phyloP scores from a whole-genome alignment of 805 yeast genomes.

The Vanderwaltozyma yarrowii region DNA sequence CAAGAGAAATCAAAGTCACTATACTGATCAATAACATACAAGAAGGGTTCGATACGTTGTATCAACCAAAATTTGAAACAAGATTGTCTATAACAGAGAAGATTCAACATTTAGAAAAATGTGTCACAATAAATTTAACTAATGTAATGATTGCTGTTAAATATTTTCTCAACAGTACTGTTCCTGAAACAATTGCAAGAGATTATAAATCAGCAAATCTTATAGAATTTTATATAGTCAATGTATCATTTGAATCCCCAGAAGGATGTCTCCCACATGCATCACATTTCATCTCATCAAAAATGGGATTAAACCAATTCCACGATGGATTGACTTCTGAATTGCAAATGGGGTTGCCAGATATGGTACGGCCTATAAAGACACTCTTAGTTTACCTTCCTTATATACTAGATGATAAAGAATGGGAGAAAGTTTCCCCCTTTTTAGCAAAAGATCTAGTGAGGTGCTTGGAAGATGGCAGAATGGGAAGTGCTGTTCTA shows the following conservation, averaged over 20 bases:
- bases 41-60: slow-evolving; percentile 5
- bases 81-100: slow-evolving; percentile 1
- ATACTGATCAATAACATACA: slow-evolving; percentile 18
- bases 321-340: slow-evolving; percentile 21
- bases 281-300: slow-evolving; percentile 9
- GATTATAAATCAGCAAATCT: no score
- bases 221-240: slow-evolving; percentile 15
- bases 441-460: slow-evolving; percentile 6
- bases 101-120: slow-evolving; percentile 6
- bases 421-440: slow-evolving; percentile 3
- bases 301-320: slow-evolving; percentile 18
- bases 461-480: slow-evolving; percentile 9
- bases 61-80: not conserved
- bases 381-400: slow-evolving; percentile 11
- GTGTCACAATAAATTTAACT: slow-evolving; percentile 11
- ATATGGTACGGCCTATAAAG: slow-evolving; percentile 5
- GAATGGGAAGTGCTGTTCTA: slow-evolving; percentile 6
- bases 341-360: slow-evolving; percentile 2
- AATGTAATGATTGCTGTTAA: slow-evolving; percentile 17
- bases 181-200: no score
- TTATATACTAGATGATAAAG: not conserved
- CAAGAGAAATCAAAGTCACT: slow-evolving; percentile 1
- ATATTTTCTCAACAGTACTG: slow-evolving; percentile 6
- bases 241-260: slow-evolving; percentile 7
- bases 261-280: slow-evolving; percentile 2